phyloP scores from a whole-genome alignment of 768 basidiomycete species.

The Boletus subcaerulescens region DNA sequence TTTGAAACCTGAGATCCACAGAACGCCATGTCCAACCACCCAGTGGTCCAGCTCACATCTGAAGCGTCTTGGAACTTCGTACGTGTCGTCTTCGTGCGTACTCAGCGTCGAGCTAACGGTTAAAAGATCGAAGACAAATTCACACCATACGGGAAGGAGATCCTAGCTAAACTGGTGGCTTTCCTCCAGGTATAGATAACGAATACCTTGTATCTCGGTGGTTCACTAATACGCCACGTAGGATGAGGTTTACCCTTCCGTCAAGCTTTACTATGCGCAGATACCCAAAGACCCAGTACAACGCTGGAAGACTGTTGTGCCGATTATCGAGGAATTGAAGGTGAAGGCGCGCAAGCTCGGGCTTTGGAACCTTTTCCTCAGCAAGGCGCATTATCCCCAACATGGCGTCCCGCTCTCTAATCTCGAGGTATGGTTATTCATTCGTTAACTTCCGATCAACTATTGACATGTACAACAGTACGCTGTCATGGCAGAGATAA shows the following conservation, averaged over 20 bases:
- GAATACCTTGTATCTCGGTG: neutral
- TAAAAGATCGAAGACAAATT: constrained; percentile 86
- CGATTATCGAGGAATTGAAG: constrained; percentile 82
- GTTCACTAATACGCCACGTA: constrained; percentile 28
- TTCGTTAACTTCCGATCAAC: neutral
- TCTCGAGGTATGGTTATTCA: constrained; percentile 64
- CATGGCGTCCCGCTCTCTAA: constrained; percentile 89
- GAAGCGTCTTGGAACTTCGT: constrained; percentile 88
- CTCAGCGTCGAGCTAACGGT: constrained; percentile 4
- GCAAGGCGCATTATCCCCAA: constrained; percentile 89
- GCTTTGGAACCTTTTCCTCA: constrained; percentile 96
- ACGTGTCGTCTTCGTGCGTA: constrained; percentile 17
- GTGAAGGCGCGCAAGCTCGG: constrained; percentile 82
- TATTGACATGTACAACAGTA: constrained; percentile 52
- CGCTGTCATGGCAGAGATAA: constrained; percentile 94
- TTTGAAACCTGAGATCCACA: too few relatives aligned
- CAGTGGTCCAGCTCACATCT: constrained; percentile 74
- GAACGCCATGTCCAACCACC: constrained; percentile 56
- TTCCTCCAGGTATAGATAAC: constrained; percentile 70
- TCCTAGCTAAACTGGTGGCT: constrained; percentile 72
- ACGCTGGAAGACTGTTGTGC: constrained; percentile 84
- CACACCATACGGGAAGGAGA: constrained; percentile 85
- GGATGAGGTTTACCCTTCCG: constrained; percentile 87
- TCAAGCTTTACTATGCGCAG: constrained; percentile 74
- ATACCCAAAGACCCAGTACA: constrained; percentile 68